These are phyloP conservation scores for Pluteus cervinus DNA, from an alignment of 768 basidiomycete genomes.

Conservation along the genomic window DNA sequence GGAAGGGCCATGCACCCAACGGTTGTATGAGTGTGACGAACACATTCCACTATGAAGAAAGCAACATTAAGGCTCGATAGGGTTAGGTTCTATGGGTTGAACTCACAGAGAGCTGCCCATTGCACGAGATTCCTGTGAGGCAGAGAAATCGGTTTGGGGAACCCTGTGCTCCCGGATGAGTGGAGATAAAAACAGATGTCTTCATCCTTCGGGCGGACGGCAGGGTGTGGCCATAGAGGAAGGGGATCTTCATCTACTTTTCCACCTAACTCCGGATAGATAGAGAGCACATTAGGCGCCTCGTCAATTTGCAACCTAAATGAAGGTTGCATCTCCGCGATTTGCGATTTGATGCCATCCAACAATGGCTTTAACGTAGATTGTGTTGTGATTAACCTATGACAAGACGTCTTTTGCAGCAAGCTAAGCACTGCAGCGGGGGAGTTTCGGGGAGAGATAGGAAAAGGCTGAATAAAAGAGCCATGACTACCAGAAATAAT, in stretches of 20 bases:
- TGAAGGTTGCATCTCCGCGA: conserved; percentile 13
- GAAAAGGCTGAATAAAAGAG: conserved; percentile 29
- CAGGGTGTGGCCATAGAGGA: conserved; percentile 18
- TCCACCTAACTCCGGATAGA: conserved; percentile 34
- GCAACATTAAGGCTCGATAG: conserved; percentile 17
- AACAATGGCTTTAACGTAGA: conserved; percentile 23
- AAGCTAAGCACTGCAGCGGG: conserved; percentile 27
- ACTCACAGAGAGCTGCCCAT: conserved; percentile 31
- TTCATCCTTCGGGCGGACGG: conserved; percentile 10
- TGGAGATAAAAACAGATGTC: conserved; percentile 32
- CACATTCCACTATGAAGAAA: too few relatives aligned
- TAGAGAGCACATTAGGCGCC: conserved; percentile 19
- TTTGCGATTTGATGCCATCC: conserved; percentile 16
- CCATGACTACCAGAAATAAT: conserved; percentile 1
- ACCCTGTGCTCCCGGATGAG: conserved; percentile 45
- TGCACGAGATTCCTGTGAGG: conserved; percentile 22
- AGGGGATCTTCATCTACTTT: conserved; percentile 25
- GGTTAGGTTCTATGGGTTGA: too few relatives aligned
- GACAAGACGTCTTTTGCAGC: conserved; percentile 30
- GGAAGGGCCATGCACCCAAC: conserved; percentile 24
- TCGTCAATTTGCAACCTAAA: conserved; percentile 24
- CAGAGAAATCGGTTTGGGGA: conserved; percentile 36
- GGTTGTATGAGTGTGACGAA: too few relatives aligned
- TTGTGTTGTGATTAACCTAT: conserved; percentile 29
- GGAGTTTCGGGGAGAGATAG: conserved; percentile 33